phyloP scores from a whole-genome alignment of 2,329 filamentous ascomycete species.

The Pestalotiopsis sp. region DNA sequence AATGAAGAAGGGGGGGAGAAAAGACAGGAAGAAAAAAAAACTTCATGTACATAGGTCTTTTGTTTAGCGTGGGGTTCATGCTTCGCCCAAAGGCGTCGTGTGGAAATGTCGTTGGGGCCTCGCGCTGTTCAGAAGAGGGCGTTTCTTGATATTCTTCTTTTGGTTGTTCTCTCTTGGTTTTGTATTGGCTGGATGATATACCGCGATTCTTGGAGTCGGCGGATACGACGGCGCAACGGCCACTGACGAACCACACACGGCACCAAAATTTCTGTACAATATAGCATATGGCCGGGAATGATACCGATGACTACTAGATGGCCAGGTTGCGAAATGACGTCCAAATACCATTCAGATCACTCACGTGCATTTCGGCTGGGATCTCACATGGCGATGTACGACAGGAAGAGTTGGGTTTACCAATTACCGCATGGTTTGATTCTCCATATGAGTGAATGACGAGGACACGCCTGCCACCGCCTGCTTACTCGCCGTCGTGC shows the following conservation, averaged over 20 bases:
- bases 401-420: too few species aligned
- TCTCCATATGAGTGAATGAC: too few species aligned
- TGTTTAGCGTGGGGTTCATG: conserved; percentile 1
- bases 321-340: neutral
- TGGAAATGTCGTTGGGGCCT: neutral
- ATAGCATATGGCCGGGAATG: conserved; percentile 1
- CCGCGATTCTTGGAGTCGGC: neutral
- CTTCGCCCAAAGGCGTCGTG: neutral
- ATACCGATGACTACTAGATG: neutral
- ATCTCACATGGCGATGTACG: neutral
- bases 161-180: neutral
- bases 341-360: neutral
- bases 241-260: neutral
- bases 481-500: too few species aligned
- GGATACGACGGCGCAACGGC: conserved; percentile 5
- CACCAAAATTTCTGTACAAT: conserved; percentile 7
- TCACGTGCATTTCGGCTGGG: too few species aligned
- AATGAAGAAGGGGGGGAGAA: neutral
- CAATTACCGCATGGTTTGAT: too few species aligned
- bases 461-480: too few species aligned
- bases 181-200: conserved; percentile 9
- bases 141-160: neutral
- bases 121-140: neutral
- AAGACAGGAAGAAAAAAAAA: neutral
- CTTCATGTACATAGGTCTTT: conserved; percentile 10